Conservation (phyloP, 202 grass and related monocot genomes). For the Eragrostis tef region DNA sequence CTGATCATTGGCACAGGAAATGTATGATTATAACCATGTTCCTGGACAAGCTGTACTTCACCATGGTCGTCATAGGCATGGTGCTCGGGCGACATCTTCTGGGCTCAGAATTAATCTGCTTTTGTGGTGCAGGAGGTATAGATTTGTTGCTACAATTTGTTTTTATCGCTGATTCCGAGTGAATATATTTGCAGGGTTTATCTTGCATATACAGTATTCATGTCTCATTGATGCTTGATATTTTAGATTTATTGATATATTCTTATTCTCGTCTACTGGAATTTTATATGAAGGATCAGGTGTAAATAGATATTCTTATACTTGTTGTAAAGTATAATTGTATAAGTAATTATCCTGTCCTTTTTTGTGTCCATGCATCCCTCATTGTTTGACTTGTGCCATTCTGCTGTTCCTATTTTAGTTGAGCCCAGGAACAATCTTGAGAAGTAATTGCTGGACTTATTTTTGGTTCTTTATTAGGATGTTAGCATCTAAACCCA, state of each 20-base stretch:
- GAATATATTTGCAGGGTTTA: conserved; percentile 25
- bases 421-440: background rate
- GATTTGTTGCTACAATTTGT: conserved; percentile 24
- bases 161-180: conserved; percentile 22
- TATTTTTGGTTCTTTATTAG: background rate
- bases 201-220: background rate
- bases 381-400: background rate
- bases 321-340: background rate
- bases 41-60: conserved; percentile 86
- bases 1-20: conserved; percentile 66
- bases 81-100: conserved; percentile 79
- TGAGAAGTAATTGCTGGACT: background rate
- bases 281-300: no score
- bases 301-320: background rate
- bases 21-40: conserved; percentile 84
- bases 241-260: background rate
- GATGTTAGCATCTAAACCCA: background rate
- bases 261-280: no score
- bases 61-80: conserved; percentile 90
- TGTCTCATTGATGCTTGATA: background rate
- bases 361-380: background rate
- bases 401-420: background rate
- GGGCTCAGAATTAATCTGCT: conserved; percentile 94
- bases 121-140: conserved; percentile 96
- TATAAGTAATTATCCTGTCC: background rate